Conservation (phyloP, 2,329 filamentous ascomycete species). For the Xylariaceae sp. region DNA sequence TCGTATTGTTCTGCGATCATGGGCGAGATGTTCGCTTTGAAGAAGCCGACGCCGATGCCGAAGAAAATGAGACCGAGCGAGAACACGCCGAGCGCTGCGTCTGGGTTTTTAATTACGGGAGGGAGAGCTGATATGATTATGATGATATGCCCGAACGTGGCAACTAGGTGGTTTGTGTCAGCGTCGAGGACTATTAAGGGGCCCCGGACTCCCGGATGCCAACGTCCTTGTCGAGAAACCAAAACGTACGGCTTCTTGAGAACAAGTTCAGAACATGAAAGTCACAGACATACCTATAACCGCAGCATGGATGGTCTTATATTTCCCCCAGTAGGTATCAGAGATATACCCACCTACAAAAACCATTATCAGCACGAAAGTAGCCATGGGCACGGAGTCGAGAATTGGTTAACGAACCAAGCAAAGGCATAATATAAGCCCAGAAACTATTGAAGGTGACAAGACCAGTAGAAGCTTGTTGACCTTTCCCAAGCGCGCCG, state of each 20-base stretch:
- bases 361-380: background rate
- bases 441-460: conserved; percentile 33
- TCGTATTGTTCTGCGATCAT: conserved; percentile 63
- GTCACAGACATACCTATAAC: conserved; percentile 12
- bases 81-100: conserved; percentile 54
- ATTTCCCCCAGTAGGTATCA: conserved; percentile 56
- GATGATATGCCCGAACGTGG: conserved; percentile 56
- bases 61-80: conserved; percentile 54
- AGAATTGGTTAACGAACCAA: conserved; percentile 22
- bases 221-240: background rate
- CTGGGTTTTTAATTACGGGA: conserved; percentile 48
- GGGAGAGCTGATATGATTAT: conserved; percentile 58
- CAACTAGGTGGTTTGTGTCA: conserved; percentile 35
- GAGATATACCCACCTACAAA: conserved; percentile 51
- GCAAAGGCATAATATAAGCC: conserved; percentile 32
- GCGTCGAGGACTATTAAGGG: background rate
- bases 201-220: background rate
- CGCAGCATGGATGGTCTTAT: conserved; percentile 54
- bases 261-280: background rate
- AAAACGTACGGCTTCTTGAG: background rate
- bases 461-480: conserved; percentile 29
- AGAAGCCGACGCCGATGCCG: conserved; percentile 61
- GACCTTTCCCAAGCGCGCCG: conserved; percentile 51
- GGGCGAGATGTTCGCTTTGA: conserved; percentile 61
- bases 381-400: background rate